Conservation (phyloP, 2,329 filamentous ascomycete species). For the Pseudopyricularia cyperi region DNA sequence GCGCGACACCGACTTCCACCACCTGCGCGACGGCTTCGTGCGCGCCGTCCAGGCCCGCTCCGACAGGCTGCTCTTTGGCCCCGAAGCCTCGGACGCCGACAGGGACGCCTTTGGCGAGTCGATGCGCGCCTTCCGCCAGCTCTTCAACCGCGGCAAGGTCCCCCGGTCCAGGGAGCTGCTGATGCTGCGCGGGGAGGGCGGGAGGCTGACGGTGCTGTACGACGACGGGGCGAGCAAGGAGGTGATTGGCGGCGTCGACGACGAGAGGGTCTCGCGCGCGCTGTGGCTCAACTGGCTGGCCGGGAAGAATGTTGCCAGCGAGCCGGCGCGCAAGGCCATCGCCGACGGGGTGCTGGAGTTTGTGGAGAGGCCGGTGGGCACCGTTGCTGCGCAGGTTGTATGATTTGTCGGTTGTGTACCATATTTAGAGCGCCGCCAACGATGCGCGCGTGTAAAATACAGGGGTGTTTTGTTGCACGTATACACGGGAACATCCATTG, state of each 20-base stretch:
- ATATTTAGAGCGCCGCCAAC: background rate
- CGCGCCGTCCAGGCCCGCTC: constrained; percentile 68
- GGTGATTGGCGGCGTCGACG: constrained; percentile 56
- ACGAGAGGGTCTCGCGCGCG: constrained; percentile 68
- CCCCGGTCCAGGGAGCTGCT: constrained; percentile 71
- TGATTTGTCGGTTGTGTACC: constrained; percentile 1
- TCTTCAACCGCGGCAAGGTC: constrained; percentile 73
- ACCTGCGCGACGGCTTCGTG: constrained; percentile 84
- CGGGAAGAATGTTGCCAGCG: constrained; percentile 76
- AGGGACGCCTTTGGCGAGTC: constrained; percentile 54
- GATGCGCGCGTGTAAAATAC: background rate
- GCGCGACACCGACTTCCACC: constrained; percentile 87
- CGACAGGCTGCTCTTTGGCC: constrained; percentile 23
- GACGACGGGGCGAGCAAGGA: constrained; percentile 37
- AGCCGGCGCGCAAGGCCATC: constrained; percentile 66
- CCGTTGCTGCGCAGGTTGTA: constrained; percentile 66
- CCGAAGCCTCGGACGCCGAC: too few species aligned
- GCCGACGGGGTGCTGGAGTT: constrained; percentile 81
- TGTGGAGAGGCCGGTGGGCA: constrained; percentile 77
- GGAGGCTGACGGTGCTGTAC: constrained; percentile 55
- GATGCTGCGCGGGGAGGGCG: constrained; percentile 52
- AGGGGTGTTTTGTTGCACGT: too few species aligned
- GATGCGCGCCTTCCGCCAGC: constrained; percentile 62
- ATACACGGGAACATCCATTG: too few species aligned
- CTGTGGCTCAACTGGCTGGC: constrained; percentile 87